Conservation (phyloP, 2,329 filamentous ascomycete genomes). For the Monilinia polystroma region DNA sequence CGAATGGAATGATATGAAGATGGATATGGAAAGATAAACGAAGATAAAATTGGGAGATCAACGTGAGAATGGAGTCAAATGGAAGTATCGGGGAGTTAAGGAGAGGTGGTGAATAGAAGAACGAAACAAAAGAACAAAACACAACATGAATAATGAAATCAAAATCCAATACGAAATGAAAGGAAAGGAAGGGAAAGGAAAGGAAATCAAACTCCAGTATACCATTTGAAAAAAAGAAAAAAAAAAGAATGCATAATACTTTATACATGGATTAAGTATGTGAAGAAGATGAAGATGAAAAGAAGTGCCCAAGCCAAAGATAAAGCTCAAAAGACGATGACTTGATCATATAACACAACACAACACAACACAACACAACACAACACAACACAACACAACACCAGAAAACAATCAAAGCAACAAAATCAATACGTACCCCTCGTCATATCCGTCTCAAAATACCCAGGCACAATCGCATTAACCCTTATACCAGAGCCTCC, state of each 20-base stretch:
- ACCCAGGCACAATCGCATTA: conserved; percentile 80
- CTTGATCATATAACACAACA: too few species aligned
- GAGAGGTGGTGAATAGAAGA: neutral
- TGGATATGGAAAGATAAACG: neutral
- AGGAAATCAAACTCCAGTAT: too few species aligned
- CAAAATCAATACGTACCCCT: conserved; percentile 49
- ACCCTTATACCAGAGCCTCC: conserved; percentile 64
- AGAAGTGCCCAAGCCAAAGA: too few species aligned
- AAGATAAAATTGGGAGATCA: neutral
- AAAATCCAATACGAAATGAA: neutral
- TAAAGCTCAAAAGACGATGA: too few species aligned
- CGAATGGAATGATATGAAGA: neutral
- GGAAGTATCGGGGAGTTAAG: neutral
- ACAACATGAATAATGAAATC: neutral
- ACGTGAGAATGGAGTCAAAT: neutral
- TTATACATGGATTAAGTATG: too few species aligned
- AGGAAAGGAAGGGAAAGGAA: neutral
- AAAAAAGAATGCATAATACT: too few species aligned
- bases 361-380: too few species aligned
- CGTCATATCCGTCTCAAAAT: conserved; percentile 80
- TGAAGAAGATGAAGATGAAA: too few species aligned
- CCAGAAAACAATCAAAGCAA: too few species aligned
- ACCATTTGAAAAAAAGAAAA: too few species aligned
- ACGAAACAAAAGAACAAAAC: neutral
- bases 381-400: too few species aligned